Conservation (phyloP, 352 stramenopile species). For the Phytophthora pini region DNA sequence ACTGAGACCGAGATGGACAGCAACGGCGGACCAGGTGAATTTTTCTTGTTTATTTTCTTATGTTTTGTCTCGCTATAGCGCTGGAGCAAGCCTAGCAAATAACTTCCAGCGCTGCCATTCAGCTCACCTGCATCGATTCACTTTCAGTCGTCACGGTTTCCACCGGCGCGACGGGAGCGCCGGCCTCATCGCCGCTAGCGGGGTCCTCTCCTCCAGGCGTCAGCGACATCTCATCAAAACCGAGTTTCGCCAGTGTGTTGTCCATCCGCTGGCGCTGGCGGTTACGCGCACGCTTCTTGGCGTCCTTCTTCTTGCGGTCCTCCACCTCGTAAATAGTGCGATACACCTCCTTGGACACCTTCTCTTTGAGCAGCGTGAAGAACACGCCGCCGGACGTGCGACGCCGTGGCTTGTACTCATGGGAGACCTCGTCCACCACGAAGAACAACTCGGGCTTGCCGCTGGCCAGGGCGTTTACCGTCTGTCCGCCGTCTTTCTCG, state of each 20-base stretch:
- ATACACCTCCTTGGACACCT: constrained; percentile 73
- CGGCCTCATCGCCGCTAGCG: constrained; percentile 7
- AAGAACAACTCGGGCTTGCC: constrained; percentile 60
- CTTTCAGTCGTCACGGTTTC: constrained; percentile 28
- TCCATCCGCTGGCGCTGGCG: constrained; percentile 68
- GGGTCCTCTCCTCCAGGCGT: background rate
- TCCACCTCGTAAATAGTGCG: constrained; percentile 81
- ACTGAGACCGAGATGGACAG: constrained; percentile 7
- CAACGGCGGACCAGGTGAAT: constrained; percentile 6
- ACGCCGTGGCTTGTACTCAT: constrained; percentile 53
- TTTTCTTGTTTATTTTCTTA: background rate
- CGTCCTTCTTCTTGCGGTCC: constrained; percentile 75
- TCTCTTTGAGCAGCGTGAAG: constrained; percentile 68
- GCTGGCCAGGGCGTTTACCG: constrained; percentile 57
- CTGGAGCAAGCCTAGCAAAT: constrained; percentile 10
- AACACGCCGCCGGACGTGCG: constrained; percentile 78
- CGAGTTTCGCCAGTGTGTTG: constrained; percentile 59
- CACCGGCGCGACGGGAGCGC: constrained; percentile 1
- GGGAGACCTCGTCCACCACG: constrained; percentile 42
- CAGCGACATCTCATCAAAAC: constrained; percentile 62
- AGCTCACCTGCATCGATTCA: constrained; percentile 39
- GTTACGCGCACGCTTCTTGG: constrained; percentile 59
- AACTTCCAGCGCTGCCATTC: constrained; percentile 7
- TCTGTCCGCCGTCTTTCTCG: constrained; percentile 64
- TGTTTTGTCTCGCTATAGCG: background rate